Evolutionary conservation across 306 rosid species (phyloP), one percentile per base, ranked within the genome.

Genomic region (Vigna hirtella): DNA sequence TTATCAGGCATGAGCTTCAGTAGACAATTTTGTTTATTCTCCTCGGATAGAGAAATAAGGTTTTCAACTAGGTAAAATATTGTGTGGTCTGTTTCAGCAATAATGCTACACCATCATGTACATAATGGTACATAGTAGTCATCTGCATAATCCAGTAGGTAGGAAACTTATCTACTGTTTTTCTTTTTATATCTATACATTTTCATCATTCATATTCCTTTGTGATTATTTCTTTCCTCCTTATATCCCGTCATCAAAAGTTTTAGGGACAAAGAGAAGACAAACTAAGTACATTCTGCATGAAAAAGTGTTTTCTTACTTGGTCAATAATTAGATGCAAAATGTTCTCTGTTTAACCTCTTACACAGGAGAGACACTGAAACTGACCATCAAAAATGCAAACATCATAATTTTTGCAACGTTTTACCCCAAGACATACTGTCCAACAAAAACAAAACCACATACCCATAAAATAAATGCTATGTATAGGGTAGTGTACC

Each of bases 1-100:
- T 77, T 16, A 38, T 75, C 17, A 52, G 30, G 71, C 14, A 34
- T 6, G 63, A 51, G 38, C 22, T 75, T 75, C 62, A 50, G 24
- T 53, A 49, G 52, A 63, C 18, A 53, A 24, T 45, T 52, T 36
- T 52, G 6, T 73, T 8, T 40, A 4, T 57, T 57, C 10, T 58
- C 56, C 9, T 8, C 8, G 7, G n/a, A 43, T n/a, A 24, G 56
- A 58, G 20, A 74, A 32, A 62, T 40, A 75, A 10, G 49, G 2
- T 32, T 62, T 63, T 30, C 61, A 7, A 6, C 5, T 32, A 18
- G 62, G 11, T 45, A 69, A 16, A 63, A 63, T 63, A n/a, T 2
- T 4, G 48, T 17, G 18, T 63, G n/a, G 26, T 22, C 26, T 63
- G 22, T 7, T 62, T 32, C 45, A 15, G 68, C 13, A 62, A 30